Evolutionary conservation across 139 green algal species (phyloP).

Genomic region (Pseudopediastrum boryanum): DNA sequence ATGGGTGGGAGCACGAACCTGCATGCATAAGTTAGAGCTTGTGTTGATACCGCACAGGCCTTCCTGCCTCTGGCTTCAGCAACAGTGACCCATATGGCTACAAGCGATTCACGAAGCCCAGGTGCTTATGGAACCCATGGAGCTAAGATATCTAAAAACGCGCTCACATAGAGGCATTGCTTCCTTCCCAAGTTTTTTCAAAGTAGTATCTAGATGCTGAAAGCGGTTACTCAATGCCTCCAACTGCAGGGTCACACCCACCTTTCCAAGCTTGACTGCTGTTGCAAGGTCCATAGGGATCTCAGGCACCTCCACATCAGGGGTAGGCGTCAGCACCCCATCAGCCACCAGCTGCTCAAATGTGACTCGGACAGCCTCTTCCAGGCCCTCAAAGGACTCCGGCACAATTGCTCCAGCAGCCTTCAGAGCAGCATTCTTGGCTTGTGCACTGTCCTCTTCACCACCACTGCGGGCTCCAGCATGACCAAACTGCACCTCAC

Average conservation of each 20-base stretch:
- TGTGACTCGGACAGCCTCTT: conserved; percentile 65
- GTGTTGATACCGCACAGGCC: too few relatives aligned
- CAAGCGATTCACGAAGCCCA: too few relatives aligned
- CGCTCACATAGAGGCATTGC: too few relatives aligned
- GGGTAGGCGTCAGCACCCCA: conserved; percentile 47
- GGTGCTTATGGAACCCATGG: too few relatives aligned
- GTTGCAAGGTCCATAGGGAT: conserved; percentile 81
- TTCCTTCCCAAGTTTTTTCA: too few relatives aligned
- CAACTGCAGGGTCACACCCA: too few relatives aligned
- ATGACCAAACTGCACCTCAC: conserved; percentile 96
- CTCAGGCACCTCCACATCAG: conserved; percentile 65
- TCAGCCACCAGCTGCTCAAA: conserved; percentile 34
- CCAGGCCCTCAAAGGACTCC: conserved; percentile 89
- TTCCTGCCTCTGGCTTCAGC: too few relatives aligned
- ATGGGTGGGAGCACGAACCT: conserved; percentile 90
- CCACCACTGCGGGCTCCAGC: conserved; percentile 80
- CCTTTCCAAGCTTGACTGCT: conserved; percentile 84
- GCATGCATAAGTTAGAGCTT: too few relatives aligned
- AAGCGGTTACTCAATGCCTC: too few relatives aligned
- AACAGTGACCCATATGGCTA: too few relatives aligned
- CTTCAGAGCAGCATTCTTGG: conserved; percentile 88
- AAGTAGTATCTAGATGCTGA: too few relatives aligned
- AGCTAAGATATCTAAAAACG: too few relatives aligned
- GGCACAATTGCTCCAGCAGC: conserved; percentile 89
- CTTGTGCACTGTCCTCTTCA: conserved; percentile 73